Percentiles rank a stretch among this genome's conserved stretches.
Evolutionary conservation across 352 stramenopile species (phyloP).

Genomic region (Globisporangium recalcitrans): DNA sequence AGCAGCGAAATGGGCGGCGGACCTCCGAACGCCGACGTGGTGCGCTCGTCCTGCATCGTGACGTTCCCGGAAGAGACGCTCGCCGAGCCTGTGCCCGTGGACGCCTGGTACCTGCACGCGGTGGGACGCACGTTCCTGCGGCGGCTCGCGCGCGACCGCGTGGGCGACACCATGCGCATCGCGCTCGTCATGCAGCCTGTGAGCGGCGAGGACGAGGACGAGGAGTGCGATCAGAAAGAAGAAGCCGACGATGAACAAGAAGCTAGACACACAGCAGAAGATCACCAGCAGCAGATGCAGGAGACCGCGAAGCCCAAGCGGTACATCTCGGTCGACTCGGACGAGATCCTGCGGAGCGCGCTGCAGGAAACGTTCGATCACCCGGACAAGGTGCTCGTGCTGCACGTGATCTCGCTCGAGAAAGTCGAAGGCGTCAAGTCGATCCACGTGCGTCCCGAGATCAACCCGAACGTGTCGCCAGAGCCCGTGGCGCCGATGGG

Average conservation of each 20-base stretch:
- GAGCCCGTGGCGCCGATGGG: slow-evolving; percentile 60
- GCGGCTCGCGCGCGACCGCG: slow-evolving; percentile 59
- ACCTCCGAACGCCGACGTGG: slow-evolving; percentile 58
- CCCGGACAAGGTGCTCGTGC: slow-evolving; percentile 53
- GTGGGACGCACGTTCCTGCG: slow-evolving; percentile 68
- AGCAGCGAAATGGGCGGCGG: slow-evolving; percentile 54
- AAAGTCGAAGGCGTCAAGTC: slow-evolving; percentile 42
- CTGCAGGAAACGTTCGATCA: slow-evolving; percentile 65
- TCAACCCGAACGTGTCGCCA: slow-evolving; percentile 80
- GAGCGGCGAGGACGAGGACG: slow-evolving; percentile 10
- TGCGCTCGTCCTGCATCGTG: slow-evolving; percentile 77
- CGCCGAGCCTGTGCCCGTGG: slow-evolving; percentile 73
- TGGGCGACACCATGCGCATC: slow-evolving; percentile 54
- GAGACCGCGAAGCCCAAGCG: slow-evolving; percentile 20
- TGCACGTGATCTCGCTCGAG: slow-evolving; percentile 69
- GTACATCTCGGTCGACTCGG: slow-evolving; percentile 57
- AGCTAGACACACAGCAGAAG: not conserved
- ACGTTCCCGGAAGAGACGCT: slow-evolving; percentile 69
- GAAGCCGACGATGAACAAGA: slow-evolving; percentile 4
- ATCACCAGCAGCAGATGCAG: not conserved
- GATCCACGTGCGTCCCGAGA: slow-evolving; percentile 71
- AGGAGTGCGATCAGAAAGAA: slow-evolving; percentile 2
- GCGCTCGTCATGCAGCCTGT: slow-evolving; percentile 53
- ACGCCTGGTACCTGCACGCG: slow-evolving; percentile 77
- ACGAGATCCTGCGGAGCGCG: slow-evolving; percentile 46